Percentiles rank a stretch among this genome's conserved stretches.
These are phyloP conservation scores for Wickerhamiella infanticola DNA, from an alignment of 1,139 yeast genomes.

Conservation along the genomic window DNA sequence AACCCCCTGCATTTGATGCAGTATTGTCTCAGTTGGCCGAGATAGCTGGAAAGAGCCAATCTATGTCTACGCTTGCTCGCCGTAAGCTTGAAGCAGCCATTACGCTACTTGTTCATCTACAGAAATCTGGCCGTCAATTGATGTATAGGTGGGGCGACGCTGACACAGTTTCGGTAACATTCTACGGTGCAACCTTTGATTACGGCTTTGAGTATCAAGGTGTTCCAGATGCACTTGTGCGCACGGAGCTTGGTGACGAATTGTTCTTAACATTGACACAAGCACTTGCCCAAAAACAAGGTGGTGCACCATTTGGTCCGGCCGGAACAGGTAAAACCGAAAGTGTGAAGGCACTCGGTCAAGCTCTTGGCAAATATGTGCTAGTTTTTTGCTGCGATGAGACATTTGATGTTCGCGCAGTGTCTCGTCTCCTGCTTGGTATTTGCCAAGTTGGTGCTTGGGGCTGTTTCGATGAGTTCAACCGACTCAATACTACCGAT, in stretches of 20 bases:
- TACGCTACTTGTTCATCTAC: background rate
- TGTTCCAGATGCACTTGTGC: conserved; percentile 53
- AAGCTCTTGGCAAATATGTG: conserved; percentile 65
- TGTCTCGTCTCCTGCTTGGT: conserved; percentile 66
- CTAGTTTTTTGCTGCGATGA: conserved; percentile 87
- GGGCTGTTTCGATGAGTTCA: conserved; percentile 96
- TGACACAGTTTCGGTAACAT: background rate
- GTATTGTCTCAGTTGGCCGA: conserved; percentile 25
- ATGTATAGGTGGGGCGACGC: background rate
- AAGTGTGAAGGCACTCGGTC: conserved; percentile 72
- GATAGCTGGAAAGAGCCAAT: background rate
- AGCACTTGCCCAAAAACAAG: conserved; percentile 56
- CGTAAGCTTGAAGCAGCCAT: background rate
- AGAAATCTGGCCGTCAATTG: background rate
- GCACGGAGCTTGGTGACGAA: conserved; percentile 55
- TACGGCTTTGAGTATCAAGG: conserved; percentile 86
- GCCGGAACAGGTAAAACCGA: conserved; percentile 98
- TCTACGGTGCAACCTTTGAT: conserved; percentile 18
- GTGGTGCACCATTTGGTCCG: conserved; percentile 94
- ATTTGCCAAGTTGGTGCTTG: conserved; percentile 80
- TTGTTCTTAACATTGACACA: conserved; percentile 59
- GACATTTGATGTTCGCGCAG: conserved; percentile 65
- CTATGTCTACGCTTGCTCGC: background rate
- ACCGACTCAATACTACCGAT: conserved; percentile 55
- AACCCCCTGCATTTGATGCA: conserved; percentile 31